A percentile compares a stretch with the other conserved stretches of the same genome.
Conservation (phyloP, 805 yeast genomes). For the Saccharomycopsis microspora region DNA sequence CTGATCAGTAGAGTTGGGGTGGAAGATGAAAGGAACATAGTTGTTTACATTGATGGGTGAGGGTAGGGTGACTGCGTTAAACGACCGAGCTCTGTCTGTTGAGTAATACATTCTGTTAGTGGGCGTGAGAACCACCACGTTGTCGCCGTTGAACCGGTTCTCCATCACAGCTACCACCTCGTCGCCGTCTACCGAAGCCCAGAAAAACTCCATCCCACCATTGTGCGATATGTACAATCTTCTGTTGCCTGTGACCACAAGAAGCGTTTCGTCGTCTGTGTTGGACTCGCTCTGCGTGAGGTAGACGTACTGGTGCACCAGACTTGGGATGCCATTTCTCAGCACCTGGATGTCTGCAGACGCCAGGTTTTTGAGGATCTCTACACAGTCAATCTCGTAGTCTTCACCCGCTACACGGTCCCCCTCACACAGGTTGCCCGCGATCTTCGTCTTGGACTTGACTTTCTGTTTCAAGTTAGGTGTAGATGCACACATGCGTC, state of each 20-base stretch:
- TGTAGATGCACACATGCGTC: slow-evolving; percentile 18
- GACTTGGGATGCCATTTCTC: slow-evolving; percentile 37
- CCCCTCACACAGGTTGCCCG: slow-evolving; percentile 33
- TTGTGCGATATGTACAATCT: slow-evolving; percentile 57
- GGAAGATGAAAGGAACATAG: slow-evolving; percentile 43
- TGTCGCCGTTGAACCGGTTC: slow-evolving; percentile 50
- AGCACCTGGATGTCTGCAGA: slow-evolving; percentile 26
- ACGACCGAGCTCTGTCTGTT: slow-evolving; percentile 54
- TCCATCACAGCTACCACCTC: slow-evolving; percentile 42
- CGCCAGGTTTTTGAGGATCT: slow-evolving; percentile 16
- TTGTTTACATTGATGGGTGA: slow-evolving; percentile 30
- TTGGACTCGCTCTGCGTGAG: slow-evolving; percentile 40
- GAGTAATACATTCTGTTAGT: slow-evolving; percentile 44
- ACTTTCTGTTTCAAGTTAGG: slow-evolving; percentile 17
- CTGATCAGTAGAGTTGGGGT: slow-evolving; percentile 40
- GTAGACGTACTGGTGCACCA: slow-evolving; percentile 45
- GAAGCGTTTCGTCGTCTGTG: slow-evolving; percentile 48
- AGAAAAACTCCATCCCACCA: slow-evolving; percentile 44
- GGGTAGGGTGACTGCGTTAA: slow-evolving; percentile 38
- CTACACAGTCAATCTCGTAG: slow-evolving; percentile 21
- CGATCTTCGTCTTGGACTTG: slow-evolving; percentile 19
- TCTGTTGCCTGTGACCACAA: slow-evolving; percentile 43
- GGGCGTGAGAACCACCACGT: slow-evolving; percentile 35
- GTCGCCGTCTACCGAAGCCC: slow-evolving; percentile 27
- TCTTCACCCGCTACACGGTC: slow-evolving; percentile 17